Base-by-base conservation (phyloP, 768 basidiomycete species). In the Mycena galericulata region DNA sequence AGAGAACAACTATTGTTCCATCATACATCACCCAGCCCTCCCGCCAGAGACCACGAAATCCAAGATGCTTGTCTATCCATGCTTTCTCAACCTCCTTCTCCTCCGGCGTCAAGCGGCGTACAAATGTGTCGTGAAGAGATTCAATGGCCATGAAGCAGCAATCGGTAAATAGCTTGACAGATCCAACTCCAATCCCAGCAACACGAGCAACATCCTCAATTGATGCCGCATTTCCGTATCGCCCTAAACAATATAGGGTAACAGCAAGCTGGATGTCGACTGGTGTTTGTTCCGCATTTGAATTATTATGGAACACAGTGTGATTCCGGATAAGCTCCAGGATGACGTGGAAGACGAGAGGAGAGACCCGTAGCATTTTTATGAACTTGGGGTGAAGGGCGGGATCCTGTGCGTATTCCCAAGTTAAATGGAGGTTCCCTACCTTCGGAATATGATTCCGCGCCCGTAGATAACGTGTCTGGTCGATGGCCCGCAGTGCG, bases 21-120 rank as follows among this genome's bases (percentile, higher is more conserved):
- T 80, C 78, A 65, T 79, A 78, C 74, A 78, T 80, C 1, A 79
- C 54, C 72, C 74, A 82, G 1, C 79, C 80, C 17, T 82, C 79
- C 30, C 77, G 55, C 79, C 78, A 81, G 10, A 68, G 15, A n/a
- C 77, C 77, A 26, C 50, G 27, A 50, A 78, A 81, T 1, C 78
- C 77, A 24, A 80, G 20, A 36, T 75, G 75, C 8, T 75, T 17
- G 45, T 79, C 79, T 3, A 82, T 75, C 80, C 79, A 82, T 24
- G 38, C 14, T 70, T 82, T 81, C 51, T 81, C 78, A 2, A 27
- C 41, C 43, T 80, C 80, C 66, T 79, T 80, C 54, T 81, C 79
- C 38, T 68, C 79, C 18, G 66, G 22, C 34, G 76, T 77, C 1
- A 78, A 63, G 1, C 20, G 47, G 6, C 75, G 63, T 3, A 82